A percentile compares a stretch with the other conserved stretches of the same genome.
Conservation (phyloP, 2,329 filamentous ascomycete genomes). For the Trichoderma afroharzianum region DNA sequence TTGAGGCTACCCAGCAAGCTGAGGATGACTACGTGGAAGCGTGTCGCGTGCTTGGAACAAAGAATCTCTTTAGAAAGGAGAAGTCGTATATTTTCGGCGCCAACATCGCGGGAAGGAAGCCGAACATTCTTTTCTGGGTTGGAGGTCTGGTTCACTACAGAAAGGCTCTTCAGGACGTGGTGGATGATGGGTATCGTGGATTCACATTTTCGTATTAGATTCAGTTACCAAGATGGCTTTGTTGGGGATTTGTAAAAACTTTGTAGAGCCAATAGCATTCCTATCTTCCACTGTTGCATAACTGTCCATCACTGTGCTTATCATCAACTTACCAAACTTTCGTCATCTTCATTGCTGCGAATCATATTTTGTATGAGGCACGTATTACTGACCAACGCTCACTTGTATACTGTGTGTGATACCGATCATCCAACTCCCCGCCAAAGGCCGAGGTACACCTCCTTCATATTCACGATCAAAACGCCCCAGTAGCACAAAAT, state of each 20-base stretch:
- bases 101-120: neutral
- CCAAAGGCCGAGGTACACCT: neutral
- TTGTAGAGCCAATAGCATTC: neutral
- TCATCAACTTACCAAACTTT: neutral
- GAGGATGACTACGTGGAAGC: neutral
- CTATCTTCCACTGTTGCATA: neutral
- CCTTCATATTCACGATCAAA: neutral
- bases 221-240: neutral
- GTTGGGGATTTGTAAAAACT: no score
- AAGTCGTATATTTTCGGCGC: neutral
- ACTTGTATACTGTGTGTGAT: neutral
- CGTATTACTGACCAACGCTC: neutral
- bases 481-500: neutral
- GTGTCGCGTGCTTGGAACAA: neutral
- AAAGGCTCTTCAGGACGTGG: neutral
- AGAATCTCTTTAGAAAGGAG: neutral
- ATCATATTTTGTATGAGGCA: neutral
- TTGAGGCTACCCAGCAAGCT: neutral
- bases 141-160: neutral
- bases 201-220: neutral
- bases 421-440: no score
- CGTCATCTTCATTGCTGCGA: neutral
- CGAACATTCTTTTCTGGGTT: neutral
- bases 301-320: neutral
- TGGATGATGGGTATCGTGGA: neutral